A percentile compares a stretch with the other conserved stretches of the same genome.
phyloP scores from a whole-genome alignment of 129 eudicot species.

The Lactuca sativa region DNA sequence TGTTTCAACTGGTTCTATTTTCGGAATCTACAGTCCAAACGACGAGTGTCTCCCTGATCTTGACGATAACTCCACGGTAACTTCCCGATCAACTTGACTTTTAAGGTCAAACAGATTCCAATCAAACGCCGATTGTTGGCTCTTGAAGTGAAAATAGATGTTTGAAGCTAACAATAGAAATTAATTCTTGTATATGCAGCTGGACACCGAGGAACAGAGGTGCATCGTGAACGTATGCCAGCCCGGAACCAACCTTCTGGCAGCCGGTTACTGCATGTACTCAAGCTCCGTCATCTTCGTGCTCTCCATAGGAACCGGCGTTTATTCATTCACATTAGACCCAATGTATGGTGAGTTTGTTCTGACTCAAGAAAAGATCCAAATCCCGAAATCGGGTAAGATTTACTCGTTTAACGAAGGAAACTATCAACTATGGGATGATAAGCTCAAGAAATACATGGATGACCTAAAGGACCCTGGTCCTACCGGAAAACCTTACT shows the following conservation, averaged over 20 bases:
- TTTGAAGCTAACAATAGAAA: background rate
- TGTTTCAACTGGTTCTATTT: constrained; percentile 96
- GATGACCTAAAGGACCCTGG: constrained; percentile 95
- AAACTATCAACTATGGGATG: constrained; percentile 94
- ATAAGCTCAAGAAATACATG: constrained; percentile 84
- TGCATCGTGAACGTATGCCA: constrained; percentile 89
- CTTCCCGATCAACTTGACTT: constrained; percentile 3
- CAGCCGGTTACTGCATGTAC: constrained; percentile 99
- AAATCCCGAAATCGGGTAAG: constrained; percentile 81
- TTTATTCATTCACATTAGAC: constrained; percentile 77
- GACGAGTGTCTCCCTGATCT: constrained; percentile 79
- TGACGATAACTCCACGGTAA: constrained; percentile 53
- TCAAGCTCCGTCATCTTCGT: constrained; percentile 96
- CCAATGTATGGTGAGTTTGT: constrained; percentile 98
- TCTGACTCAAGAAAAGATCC: constrained; percentile 77
- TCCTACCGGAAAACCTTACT: constrained; percentile 87
- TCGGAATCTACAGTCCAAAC: constrained; percentile 93
- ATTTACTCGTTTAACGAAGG: constrained; percentile 95
- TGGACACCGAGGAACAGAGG: constrained; percentile 51
- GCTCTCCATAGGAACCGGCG: constrained; percentile 78
- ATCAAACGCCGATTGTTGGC: constrained; percentile 8
- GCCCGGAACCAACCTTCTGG: constrained; percentile 90
- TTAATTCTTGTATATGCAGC: constrained; percentile 46
- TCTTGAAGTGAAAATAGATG: constrained; percentile 8
- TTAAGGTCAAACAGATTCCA: background rate